These are phyloP conservation scores for Debaryomyces sp. DNA, from an alignment of 1,139 yeast species.

Conservation along the genomic window DNA sequence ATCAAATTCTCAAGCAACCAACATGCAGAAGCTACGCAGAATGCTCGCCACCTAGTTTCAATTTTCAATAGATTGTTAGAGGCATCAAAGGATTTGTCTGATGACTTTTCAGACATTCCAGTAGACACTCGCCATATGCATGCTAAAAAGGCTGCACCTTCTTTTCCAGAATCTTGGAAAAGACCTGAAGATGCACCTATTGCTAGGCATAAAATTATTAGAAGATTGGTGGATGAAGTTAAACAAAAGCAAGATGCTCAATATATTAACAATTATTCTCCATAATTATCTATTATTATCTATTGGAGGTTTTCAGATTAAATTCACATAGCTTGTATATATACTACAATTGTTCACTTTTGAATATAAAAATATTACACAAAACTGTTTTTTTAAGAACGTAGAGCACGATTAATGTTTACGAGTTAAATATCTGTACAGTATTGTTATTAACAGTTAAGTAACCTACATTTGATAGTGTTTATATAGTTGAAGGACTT, in stretches of 20 bases:
- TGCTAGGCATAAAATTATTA: slow-evolving; percentile 32
- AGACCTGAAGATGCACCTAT: slow-evolving; percentile 71
- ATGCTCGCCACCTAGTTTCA: slow-evolving; percentile 72
- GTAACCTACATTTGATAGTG: not conserved
- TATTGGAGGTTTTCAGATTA: not conserved
- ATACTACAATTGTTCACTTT: not conserved
- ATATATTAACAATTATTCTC: slow-evolving; percentile 26
- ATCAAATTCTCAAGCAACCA: slow-evolving; percentile 65
- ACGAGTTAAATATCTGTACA: not conserved
- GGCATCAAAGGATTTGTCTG: slow-evolving; percentile 64
- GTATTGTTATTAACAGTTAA: not conserved
- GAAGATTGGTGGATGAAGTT: slow-evolving; percentile 37
- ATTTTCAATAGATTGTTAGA: slow-evolving; percentile 60
- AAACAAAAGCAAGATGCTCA: slow-evolving; percentile 35
- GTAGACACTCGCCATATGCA: slow-evolving; percentile 74
- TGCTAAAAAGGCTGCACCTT: slow-evolving; percentile 43
- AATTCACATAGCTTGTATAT: slow-evolving; percentile 9
- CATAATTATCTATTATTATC: not conserved
- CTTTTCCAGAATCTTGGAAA: slow-evolving; percentile 85
- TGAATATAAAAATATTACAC: not conserved
- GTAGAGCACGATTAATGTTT: not conserved
- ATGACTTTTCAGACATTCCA: slow-evolving; percentile 79
- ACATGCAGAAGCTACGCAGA: slow-evolving; percentile 81
- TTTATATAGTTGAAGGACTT: not conserved
- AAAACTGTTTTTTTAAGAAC: not conserved